phyloP scores from a whole-genome alignment of 495 filamentous ascomycete species.

The Aspergillus biplanus region DNA sequence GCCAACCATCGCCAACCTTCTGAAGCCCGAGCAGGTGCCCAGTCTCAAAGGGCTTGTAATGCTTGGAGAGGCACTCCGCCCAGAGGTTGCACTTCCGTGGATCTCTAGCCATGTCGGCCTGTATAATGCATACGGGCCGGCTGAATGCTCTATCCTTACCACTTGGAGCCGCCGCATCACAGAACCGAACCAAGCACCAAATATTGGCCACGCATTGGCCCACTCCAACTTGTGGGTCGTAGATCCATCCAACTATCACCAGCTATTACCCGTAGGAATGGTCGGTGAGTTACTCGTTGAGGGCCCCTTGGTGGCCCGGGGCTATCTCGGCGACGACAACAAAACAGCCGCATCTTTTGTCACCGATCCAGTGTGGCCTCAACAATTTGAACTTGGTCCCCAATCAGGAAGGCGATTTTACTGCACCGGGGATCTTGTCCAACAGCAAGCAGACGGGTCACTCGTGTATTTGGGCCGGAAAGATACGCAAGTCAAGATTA shows the following conservation, averaged over 20 bases:
- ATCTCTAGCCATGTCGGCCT: constrained; percentile 13
- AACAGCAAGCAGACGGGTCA: constrained; percentile 12
- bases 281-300: constrained; percentile 22
- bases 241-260: constrained; percentile 14
- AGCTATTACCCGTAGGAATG: constrained; percentile 11
- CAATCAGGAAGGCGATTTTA: constrained; percentile 20
- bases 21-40: constrained; percentile 13
- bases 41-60: constrained; percentile 16
- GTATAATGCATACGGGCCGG: constrained; percentile 20
- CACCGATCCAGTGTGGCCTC: constrained; percentile 12
- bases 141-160: constrained; percentile 15
- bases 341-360: constrained; percentile 15
- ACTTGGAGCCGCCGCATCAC: constrained; percentile 13
- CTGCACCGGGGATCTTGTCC: constrained; percentile 19
- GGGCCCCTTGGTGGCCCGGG: constrained; percentile 19
- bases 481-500: constrained; percentile 22
- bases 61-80: constrained; percentile 16
- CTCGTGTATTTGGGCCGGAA: constrained; percentile 19
- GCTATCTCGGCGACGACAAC: constrained; percentile 14
- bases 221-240: constrained; percentile 16
- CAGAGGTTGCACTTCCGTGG: constrained; percentile 13
- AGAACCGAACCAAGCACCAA: constrained; percentile 12
- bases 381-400: constrained; percentile 13
- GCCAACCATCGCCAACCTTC: constrained; percentile 15
- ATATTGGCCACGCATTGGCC: constrained; percentile 17